Conservation (phyloP, 2,329 filamentous ascomycete genomes). For the Alternaria panax region DNA sequence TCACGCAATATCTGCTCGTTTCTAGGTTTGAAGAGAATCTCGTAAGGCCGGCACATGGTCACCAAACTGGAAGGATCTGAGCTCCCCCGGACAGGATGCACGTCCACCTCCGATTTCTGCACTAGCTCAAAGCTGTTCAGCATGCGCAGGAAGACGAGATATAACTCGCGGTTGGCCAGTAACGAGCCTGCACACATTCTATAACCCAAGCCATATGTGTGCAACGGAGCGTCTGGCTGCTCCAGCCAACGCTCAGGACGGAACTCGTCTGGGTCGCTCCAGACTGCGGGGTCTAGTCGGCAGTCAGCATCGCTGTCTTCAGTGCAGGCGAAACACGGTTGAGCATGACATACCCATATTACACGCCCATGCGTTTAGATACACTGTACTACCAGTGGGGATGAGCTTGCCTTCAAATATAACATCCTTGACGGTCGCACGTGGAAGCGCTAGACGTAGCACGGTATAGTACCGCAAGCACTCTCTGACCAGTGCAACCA, state of each 20-base stretch:
- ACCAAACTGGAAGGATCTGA: slow-evolving; percentile 69
- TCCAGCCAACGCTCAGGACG: slow-evolving; percentile 69
- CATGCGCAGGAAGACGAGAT: slow-evolving; percentile 68
- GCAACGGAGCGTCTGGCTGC: slow-evolving; percentile 68
- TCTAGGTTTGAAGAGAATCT: slow-evolving; percentile 65
- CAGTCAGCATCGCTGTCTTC: slow-evolving; percentile 3
- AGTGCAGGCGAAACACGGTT: background rate
- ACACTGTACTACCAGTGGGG: slow-evolving; percentile 69
- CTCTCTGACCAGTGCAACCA: slow-evolving; percentile 69
- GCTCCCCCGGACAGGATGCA: slow-evolving; percentile 66
- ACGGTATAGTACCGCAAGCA: slow-evolving; percentile 70
- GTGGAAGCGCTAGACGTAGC: slow-evolving; percentile 67
- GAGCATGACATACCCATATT: slow-evolving; percentile 68
- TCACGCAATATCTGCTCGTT: slow-evolving; percentile 55
- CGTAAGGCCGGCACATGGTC: slow-evolving; percentile 65
- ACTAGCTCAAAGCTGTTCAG: slow-evolving; percentile 68
- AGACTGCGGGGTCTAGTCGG: slow-evolving; percentile 60
- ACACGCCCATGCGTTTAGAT: slow-evolving; percentile 72
- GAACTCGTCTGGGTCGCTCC: slow-evolving; percentile 66
- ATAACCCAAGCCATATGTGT: slow-evolving; percentile 71
- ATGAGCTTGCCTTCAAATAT: slow-evolving; percentile 65
- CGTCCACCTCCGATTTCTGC: slow-evolving; percentile 62
- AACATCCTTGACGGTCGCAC: slow-evolving; percentile 67
- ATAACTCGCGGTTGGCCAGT: slow-evolving; percentile 70
- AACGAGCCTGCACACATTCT: slow-evolving; percentile 72